Base-by-base conservation (phyloP, 2,329 filamentous ascomycete genomes). In the Penicillium crustosum region DNA sequence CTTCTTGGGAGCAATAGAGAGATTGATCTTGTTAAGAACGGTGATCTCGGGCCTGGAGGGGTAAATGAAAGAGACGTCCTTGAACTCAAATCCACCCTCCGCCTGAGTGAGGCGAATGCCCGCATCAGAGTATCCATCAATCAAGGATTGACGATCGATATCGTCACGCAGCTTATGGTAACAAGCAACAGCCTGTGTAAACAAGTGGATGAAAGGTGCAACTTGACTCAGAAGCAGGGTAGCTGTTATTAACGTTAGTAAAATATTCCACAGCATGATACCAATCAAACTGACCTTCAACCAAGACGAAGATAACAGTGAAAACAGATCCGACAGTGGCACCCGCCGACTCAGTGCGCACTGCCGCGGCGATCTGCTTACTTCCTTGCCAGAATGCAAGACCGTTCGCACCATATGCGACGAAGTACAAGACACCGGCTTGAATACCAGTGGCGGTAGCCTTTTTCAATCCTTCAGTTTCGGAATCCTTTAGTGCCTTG, bases 331-430 rank as follows among this genome's bases (percentile, higher is more conserved):
- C 74, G 5, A 76, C 73, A 9, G 72, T 72, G 21, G 60, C 57
- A 10, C 68, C 70, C 0, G 52, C 29, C 2, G 63, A 48, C 13
- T 59, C 57, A 2, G 50, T 33, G 3, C 50, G 50, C 23, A 73
- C 66, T 5, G 67, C 50, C n/a, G 67, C 74, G 12, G 79, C 80
- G 42, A 86, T 80, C 51, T 80, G 80, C 36, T 76, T 78, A 61
- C 83, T 86, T 48, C 86, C 87, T 68, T 88, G 82, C 85, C 86
- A 89, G 67, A 88, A 89, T 0, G 86, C 85, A 15, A 89, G 76
- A 1, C 84, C 85, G 68, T 89, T 89, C 7, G 85, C 85, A 2
- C 84, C 81, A 62, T 87, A 89, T 4, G 86, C 84, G 61, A 89
- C 83, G 61, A 89, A 89, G 68, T 88, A 89, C 7, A 89, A 74